Base-by-base conservation (phyloP, 1,139 yeast genomes). In the Geotrichum fermentans region DNA sequence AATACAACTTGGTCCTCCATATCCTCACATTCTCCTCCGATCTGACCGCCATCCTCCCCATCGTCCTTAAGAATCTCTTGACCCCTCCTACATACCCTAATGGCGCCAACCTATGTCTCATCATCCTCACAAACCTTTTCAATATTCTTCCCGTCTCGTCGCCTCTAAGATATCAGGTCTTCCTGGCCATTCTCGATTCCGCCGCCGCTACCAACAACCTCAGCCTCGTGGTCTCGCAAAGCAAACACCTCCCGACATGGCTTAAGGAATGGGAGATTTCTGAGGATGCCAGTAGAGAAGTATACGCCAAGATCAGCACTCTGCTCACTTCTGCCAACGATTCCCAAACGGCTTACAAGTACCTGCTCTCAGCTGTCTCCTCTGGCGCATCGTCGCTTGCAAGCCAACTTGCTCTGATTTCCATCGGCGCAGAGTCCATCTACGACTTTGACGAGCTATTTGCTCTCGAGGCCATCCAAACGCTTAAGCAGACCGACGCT, bases 71-170 rank as follows among this genome's bases (percentile, higher is more conserved):
- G 29, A 61, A 63, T 54, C 60, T 72, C 34, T 53, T 64, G 11
- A 49, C 57, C 24, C 50, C 55, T 34, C 64, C 70, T 21, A 47
- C 61, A 21, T 55, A 56, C 35, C 43, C 61, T 35, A 61, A 61
- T 40, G 66, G 62, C 46, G 58, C 68, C 38, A 55, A 61, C 42
- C 63, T 66, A 39, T 60, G 61, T 17, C 58, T 69, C 46, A 62
- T 69, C 3, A 68, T 71, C n/a, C 57, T 71, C 43, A 62, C 72
- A 45, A 70, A 70, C 54, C 61, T 71, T 37, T 72, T 72, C 64
- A 73, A 72, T 58, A 62, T 70, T 34, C 58, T 72, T 33, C 64
- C 69, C 18, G 53, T 57, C 16, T 50, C 55, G 33, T 64, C 70
- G 29, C 58, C 64, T 7, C 55, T 59, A 33, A 62, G 70, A 45